Percentiles rank a stretch among this genome's conserved stretches.
These are phyloP conservation scores for Cytospora piceicola DNA, from an alignment of 2,329 filamentous ascomycete genomes.

Conservation along the genomic window DNA sequence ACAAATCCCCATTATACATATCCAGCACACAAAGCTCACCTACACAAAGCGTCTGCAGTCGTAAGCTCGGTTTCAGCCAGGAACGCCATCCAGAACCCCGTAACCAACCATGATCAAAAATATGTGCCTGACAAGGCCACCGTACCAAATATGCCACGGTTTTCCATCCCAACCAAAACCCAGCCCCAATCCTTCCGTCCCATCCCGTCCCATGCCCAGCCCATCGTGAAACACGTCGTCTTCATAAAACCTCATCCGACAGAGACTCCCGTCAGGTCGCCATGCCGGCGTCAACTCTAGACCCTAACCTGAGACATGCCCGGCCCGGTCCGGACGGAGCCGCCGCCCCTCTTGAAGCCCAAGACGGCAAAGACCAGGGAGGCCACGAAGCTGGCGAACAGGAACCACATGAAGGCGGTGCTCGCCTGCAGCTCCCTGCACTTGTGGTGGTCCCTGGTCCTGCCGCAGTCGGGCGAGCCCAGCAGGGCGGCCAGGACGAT, in stretches of 20 bases:
- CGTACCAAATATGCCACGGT: not conserved
- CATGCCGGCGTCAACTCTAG: constrained; percentile 36
- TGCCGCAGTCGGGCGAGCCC: constrained; percentile 68
- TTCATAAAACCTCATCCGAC: not conserved
- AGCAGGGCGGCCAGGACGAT: constrained; percentile 74
- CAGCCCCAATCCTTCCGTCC: not conserved
- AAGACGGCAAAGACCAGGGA: constrained; percentile 59
- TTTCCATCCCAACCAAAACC: not conserved
- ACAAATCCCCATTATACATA: constrained; percentile 21
- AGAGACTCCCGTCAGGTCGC: not conserved
- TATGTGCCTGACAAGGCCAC: not conserved
- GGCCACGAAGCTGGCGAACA: constrained; percentile 65
- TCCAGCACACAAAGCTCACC: not conserved
- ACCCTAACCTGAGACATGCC: constrained; percentile 62
- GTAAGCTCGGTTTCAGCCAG: not conserved
- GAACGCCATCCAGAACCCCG: constrained; percentile 9
- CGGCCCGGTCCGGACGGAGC: constrained; percentile 51
- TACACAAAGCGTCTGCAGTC: not conserved
- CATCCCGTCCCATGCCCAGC: not conserved
- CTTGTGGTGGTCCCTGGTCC: constrained; percentile 59
- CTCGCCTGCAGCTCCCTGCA: constrained; percentile 77
- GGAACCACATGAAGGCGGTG: constrained; percentile 79
- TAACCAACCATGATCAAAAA: not conserved
- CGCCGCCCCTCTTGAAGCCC: constrained; percentile 55
- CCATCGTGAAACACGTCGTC: constrained; percentile 15